Evolutionary conservation across 2,329 filamentous ascomycete genomes (phyloP).

Genomic region (Chaetomium sp.): DNA sequence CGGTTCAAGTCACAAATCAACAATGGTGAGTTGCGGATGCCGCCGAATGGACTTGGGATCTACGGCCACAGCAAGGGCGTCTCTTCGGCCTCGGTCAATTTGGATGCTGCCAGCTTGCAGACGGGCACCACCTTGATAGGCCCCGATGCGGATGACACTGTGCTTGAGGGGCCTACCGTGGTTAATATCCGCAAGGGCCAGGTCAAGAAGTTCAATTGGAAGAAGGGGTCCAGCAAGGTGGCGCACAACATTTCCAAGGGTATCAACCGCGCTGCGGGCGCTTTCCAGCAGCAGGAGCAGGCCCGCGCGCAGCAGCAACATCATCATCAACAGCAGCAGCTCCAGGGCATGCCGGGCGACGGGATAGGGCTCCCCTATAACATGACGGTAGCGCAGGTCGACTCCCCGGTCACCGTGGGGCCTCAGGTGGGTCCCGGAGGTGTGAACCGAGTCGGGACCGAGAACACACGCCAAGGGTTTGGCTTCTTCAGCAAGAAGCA

Average conservation of each 20-base stretch:
- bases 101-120: slow-evolving; percentile 48
- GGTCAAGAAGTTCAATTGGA: slow-evolving; percentile 97
- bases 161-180: slow-evolving; percentile 77
- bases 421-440: slow-evolving; percentile 14
- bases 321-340: too few relatives aligned
- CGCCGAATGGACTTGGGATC: slow-evolving; percentile 51
- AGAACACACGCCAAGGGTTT: slow-evolving; percentile 52
- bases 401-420: slow-evolving; percentile 35
- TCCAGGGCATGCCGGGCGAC: slow-evolving; percentile 50
- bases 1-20: slow-evolving; percentile 75
- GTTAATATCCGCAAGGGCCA: slow-evolving; percentile 93
- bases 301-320: slow-evolving; percentile 27
- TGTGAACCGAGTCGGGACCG: slow-evolving; percentile 23
- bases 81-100: slow-evolving; percentile 44
- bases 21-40: slow-evolving; percentile 37
- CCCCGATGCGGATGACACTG: slow-evolving; percentile 59
- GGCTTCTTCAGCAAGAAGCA: slow-evolving; percentile 58
- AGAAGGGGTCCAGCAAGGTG: slow-evolving; percentile 89
- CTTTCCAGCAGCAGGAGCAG: slow-evolving; percentile 51
- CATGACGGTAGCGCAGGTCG: slow-evolving; percentile 53
- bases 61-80: slow-evolving; percentile 47
- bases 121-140: slow-evolving; percentile 54
- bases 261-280: slow-evolving; percentile 83
- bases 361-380: slow-evolving; percentile 66
- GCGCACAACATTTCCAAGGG: slow-evolving; percentile 93